Evolutionary conservation across 805 yeast species (phyloP).

Genomic region (Yarrowia deformans): DNA sequence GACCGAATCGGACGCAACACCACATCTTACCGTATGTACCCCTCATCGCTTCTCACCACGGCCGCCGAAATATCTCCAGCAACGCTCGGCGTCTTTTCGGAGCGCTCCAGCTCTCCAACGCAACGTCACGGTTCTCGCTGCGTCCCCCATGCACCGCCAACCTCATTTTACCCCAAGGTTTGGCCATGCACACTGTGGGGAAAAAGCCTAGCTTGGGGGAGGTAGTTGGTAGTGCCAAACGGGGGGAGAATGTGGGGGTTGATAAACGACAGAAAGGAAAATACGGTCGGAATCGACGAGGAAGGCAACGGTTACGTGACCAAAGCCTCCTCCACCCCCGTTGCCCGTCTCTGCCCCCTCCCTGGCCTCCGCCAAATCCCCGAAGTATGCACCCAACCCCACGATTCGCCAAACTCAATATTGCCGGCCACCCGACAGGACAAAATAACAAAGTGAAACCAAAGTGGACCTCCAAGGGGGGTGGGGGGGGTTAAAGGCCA

Average conservation of each 20-base stretch:
- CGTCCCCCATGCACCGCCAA: neutral
- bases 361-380: neutral
- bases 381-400: slow-evolving; percentile 28
- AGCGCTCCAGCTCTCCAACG: neutral
- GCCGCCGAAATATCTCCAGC: neutral
- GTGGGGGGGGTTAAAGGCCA: neutral
- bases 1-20: neutral
- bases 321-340: neutral
- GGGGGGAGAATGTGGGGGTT: too few species aligned
- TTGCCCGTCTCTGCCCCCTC: neutral
- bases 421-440: slow-evolving; percentile 30
- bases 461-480: neutral
- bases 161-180: slow-evolving; percentile 14
- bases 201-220: neutral
- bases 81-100: slow-evolving; percentile 9
- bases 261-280: too few species aligned
- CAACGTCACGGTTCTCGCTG: neutral
- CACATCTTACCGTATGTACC: neutral
- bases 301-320: neutral
- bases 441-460: too few species aligned
- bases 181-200: slow-evolving; percentile 8
- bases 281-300: too few species aligned
- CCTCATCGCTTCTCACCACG: neutral
- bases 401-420: slow-evolving; percentile 24
- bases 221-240: too few species aligned